Evolutionary conservation across 306 rosid genomes (phyloP).

Genomic region (Ochetophila trinervis): DNA sequence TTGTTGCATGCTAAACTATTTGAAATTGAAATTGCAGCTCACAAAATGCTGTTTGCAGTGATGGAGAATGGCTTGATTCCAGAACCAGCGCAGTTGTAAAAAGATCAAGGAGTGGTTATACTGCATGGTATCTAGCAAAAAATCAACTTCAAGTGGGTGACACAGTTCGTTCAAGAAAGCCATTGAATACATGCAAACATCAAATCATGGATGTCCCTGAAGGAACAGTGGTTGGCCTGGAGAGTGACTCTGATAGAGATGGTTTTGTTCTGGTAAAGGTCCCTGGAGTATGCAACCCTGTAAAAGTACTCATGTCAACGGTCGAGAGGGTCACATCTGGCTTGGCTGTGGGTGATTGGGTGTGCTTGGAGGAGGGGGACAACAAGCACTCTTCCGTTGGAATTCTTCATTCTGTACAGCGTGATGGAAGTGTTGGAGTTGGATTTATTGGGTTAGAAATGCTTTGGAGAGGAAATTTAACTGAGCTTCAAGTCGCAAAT

Average conservation of each 20-base stretch:
- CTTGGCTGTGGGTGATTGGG: conserved; percentile 71
- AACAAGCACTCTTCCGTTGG: conserved; percentile 62
- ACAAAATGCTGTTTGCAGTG: conserved; percentile 41
- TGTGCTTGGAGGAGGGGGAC: conserved; percentile 37
- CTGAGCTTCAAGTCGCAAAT: conserved; percentile 47
- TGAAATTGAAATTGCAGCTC: conserved; percentile 41
- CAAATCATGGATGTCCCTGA: conserved; percentile 62
- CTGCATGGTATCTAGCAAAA: conserved; percentile 63
- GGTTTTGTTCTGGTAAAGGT: conserved; percentile 56
- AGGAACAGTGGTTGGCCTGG: conserved; percentile 64
- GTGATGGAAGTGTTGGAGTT: conserved; percentile 47
- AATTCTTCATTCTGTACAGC: conserved; percentile 59
- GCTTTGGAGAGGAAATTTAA: conserved; percentile 58
- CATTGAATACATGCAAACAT: conserved; percentile 42
- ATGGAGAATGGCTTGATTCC: conserved; percentile 61
- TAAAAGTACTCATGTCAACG: conserved; percentile 48
- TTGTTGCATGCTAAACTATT: conserved; percentile 12
- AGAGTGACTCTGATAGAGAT: conserved; percentile 36
- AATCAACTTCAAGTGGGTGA: conserved; percentile 69
- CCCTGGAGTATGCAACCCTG: conserved; percentile 54
- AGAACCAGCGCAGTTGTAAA: conserved; percentile 32
- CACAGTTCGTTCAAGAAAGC: conserved; percentile 65
- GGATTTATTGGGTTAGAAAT: conserved; percentile 69
- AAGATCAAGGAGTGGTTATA: conserved; percentile 38
- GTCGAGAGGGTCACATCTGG: conserved; percentile 66